These are phyloP conservation scores for Beta vulgaris DNA, from an alignment of 148 eudicot species.

Conservation along the genomic window DNA sequence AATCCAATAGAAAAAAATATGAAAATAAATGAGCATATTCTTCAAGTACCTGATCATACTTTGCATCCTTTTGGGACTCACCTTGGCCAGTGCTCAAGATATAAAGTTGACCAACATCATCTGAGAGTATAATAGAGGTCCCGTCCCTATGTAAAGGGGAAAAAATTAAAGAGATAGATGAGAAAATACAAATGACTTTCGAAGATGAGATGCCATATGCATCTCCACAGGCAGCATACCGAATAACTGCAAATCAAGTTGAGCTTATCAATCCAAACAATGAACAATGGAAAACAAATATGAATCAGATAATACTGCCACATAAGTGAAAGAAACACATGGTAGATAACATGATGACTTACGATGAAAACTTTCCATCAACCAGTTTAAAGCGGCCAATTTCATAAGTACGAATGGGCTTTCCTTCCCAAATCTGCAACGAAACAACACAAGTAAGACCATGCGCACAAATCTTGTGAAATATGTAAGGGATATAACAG, in stretches of 20 bases:
- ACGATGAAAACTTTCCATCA: conserved; percentile 98
- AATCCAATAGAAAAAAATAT: conserved; percentile 11
- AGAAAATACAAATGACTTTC: conserved; percentile 10
- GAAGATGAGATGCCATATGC: not conserved
- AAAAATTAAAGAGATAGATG: conserved; percentile 14
- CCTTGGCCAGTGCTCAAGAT: conserved; percentile 91
- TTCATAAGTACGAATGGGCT: conserved; percentile 75
- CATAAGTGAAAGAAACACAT: conserved; percentile 1
- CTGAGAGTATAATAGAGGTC: conserved; percentile 91
- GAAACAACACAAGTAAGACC: conserved; percentile 9
- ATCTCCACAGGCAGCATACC: not conserved
- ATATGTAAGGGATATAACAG: not conserved
- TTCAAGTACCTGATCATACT: conserved; percentile 82
- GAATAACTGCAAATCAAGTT: not conserved
- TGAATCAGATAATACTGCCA: not conserved
- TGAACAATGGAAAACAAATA: not conserved
- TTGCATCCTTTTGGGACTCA: conserved; percentile 82
- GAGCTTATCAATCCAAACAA: conserved; percentile 10
- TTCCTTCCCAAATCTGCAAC: conserved; percentile 97
- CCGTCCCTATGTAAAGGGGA: conserved; percentile 65
- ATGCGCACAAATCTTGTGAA: conserved; percentile 5
- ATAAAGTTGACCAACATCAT: conserved; percentile 92
- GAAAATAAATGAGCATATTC: conserved; percentile 15
- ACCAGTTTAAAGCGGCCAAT: conserved; percentile 86
- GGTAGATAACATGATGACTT: conserved; percentile 41